Conservation (phyloP, 2,329 filamentous ascomycete species). For the Ceratocystis huliohia region DNA sequence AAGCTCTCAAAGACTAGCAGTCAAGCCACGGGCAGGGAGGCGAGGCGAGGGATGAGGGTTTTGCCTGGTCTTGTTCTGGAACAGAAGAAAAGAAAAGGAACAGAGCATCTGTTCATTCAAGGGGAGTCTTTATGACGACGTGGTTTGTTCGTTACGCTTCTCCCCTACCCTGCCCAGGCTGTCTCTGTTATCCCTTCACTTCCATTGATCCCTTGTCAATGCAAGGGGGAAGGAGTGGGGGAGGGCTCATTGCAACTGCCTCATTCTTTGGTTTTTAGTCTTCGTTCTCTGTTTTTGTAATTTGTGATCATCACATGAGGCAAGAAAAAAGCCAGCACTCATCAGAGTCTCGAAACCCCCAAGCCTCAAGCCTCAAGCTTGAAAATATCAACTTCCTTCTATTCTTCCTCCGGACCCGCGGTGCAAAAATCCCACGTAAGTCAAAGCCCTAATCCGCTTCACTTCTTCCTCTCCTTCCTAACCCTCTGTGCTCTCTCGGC, state of each 20-base stretch:
- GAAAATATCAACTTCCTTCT: neutral
- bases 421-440: neutral
- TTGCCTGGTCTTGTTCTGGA: constrained; percentile 1
- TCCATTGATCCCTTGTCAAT: neutral
- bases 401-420: neutral
- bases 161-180: neutral
- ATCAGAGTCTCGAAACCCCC: no score
- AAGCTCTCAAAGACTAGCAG: no score
- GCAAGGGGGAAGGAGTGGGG: neutral
- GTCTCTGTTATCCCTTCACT: neutral
- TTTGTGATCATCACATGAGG: no score
- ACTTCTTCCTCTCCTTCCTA: neutral
- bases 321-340: no score
- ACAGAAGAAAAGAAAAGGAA: neutral
- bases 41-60: neutral
- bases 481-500: neutral
- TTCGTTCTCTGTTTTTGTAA: no score
- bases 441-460: neutral
- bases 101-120: neutral
- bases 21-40: neutral
- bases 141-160: neutral
- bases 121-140: neutral
- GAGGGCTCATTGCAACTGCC: neutral
- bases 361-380: neutral
- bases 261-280: neutral